Evolutionary conservation across 2,329 filamentous ascomycete genomes (phyloP), one percentile per base, ranked within the genome.

Genomic region (Grosmannia clavigera): DNA sequence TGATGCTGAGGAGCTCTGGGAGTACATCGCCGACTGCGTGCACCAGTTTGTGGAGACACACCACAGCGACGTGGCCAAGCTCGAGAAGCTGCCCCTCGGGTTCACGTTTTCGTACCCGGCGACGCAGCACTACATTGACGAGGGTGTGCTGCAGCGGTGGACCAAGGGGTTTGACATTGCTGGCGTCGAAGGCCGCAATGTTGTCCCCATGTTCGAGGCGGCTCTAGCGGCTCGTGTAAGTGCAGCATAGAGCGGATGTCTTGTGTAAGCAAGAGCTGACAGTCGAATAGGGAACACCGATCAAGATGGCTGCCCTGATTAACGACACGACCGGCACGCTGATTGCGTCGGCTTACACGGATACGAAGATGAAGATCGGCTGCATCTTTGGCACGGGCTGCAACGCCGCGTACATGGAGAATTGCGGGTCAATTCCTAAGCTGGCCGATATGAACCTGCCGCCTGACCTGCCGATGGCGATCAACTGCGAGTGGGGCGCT

Each of bases 381-480:
- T 96, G 92, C 74, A 99, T 99, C 70, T 99, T 99, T 69, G 94
- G 94, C 67, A 99, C 94, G 14, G 94, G 94, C 62, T 96, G 94
- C 77, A 99, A 99, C 69, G 94, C 92, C 50, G 94, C 94, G 48
- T 99, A 99, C 77, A 95, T 99, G 88, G 94, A 99, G 75, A 76
- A 95, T 69, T 89, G 84, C 65, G 91, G 90, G 65, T 89, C 87
- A 14, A 90, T 99, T 65, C 92, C 92, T 65, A 99, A 99, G 80
- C 83, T 99, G 59, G 90, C 88, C 12, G 85, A 96, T 75, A 82
- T 95, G 79, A 94, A 95, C 68, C 82, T 97, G 46, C 88, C 91
- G 57, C 78, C 90, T 0, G 85, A 94, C 63, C 84, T 84, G 62
- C 90, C 87, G 55, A 95, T 96, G 80, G 91, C 90, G 58, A 96